A percentile compares a stretch with the other conserved stretches of the same genome.
Conservation (phyloP, 176 grass and related monocot genomes). For the Musa troglodytarum region DNA sequence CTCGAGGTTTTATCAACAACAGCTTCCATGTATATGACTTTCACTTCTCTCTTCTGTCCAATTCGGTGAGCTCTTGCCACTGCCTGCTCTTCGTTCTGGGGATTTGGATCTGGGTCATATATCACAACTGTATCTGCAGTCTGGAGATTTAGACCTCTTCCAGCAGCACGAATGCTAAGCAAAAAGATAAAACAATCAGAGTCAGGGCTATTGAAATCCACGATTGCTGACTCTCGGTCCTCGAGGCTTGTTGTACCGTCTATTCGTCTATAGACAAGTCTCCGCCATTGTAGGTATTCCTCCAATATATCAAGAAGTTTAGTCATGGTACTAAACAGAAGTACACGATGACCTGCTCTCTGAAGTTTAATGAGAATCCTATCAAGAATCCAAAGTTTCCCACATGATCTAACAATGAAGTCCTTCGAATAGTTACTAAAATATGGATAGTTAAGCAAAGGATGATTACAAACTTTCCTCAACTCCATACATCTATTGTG, state of each 20-base stretch:
- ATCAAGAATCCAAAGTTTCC: slow-evolving; percentile 98
- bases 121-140: slow-evolving; percentile 99
- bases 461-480: slow-evolving; percentile 99
- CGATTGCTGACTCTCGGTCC: slow-evolving; percentile 84
- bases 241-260: slow-evolving; percentile 97
- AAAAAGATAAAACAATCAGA: slow-evolving; percentile 99
- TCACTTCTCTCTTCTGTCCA: slow-evolving; percentile 95
- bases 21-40: slow-evolving; percentile 98
- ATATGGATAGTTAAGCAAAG: slow-evolving; percentile 78
- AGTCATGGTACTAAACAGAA: slow-evolving; percentile 99
- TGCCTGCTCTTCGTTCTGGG: slow-evolving; percentile 97
- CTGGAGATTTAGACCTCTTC: slow-evolving; percentile 98
- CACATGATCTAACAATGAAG: slow-evolving; percentile 89
- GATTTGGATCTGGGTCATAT: slow-evolving; percentile 97
- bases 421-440: slow-evolving; percentile 64
- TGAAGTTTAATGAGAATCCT: slow-evolving; percentile 95
- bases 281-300: slow-evolving; percentile 90
- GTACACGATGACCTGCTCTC: slow-evolving; percentile 79
- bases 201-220: slow-evolving; percentile 87
- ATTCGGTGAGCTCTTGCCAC: slow-evolving; percentile 98
- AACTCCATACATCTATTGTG: slow-evolving; percentile 99
- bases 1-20: slow-evolving; percentile 95
- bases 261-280: slow-evolving; percentile 81
- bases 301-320: slow-evolving; percentile 98
- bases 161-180: slow-evolving; percentile 97